A percentile compares a stretch with the other conserved stretches of the same genome.
Conservation (phyloP, 192 early-diverging fungal genomes). For the Rhizophagus clarus region DNA sequence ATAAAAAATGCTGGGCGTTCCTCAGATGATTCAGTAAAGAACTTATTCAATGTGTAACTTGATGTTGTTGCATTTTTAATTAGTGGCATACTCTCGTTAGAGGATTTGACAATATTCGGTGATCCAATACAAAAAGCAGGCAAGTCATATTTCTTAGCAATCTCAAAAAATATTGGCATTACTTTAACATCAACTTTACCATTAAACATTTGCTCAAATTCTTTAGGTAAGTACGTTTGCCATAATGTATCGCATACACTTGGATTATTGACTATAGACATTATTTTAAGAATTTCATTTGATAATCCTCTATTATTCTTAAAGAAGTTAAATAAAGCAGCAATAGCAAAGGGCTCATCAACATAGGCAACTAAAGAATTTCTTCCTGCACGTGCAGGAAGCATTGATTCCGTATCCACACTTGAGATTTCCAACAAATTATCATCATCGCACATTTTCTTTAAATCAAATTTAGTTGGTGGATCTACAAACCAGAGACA, state of each 20-base stretch:
- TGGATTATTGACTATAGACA: background rate
- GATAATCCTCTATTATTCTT: background rate
- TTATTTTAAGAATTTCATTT: background rate
- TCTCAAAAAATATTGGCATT: too few species aligned
- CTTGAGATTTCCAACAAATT: background rate
- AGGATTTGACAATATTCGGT: background rate
- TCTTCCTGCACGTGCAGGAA: background rate
- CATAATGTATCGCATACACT: background rate
- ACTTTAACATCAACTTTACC: too few species aligned
- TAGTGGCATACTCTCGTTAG: too few species aligned
- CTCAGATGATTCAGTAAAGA: background rate
- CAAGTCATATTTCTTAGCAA: background rate
- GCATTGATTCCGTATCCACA: background rate
- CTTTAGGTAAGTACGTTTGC: conserved; percentile 8
- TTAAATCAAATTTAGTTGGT: background rate
- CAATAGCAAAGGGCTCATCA: conserved; percentile 15
- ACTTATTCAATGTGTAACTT: background rate
- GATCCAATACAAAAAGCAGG: background rate
- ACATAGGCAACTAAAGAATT: background rate
- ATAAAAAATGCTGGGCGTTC: background rate
- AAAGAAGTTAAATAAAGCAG: background rate
- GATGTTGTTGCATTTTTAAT: background rate
- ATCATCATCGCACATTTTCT: background rate
- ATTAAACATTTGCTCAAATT: background rate
- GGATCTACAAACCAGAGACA: background rate